These are phyloP conservation scores for Aspergillus bombycis DNA, from an alignment of 2,329 filamentous ascomycete genomes.

Conservation along the genomic window DNA sequence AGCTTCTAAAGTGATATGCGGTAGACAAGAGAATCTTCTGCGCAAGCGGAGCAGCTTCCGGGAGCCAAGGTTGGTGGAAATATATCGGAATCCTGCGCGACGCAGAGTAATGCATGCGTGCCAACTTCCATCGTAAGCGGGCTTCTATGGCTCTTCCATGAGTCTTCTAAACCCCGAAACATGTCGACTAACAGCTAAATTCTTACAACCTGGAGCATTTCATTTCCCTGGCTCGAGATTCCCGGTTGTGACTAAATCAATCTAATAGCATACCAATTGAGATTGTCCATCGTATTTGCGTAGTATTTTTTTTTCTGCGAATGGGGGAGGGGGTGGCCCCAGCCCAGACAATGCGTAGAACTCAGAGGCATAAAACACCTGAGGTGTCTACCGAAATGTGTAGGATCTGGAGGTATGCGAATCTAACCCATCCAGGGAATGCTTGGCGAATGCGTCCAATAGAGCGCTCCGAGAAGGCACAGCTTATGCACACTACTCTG, in stretches of 20 bases:
- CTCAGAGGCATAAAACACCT: not conserved
- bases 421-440: not conserved
- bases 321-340: too few relatives aligned
- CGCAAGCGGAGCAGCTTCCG: not conserved
- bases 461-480: not conserved
- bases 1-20: not conserved
- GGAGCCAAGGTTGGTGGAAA: not conserved
- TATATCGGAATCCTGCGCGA: not conserved
- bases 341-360: not conserved
- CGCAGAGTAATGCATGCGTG: not conserved
- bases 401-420: not conserved
- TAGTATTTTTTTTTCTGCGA: not conserved
- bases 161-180: not conserved
- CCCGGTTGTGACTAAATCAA: not conserved
- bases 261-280: not conserved
- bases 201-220: not conserved
- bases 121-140: constrained; percentile 1
- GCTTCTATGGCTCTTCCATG: constrained; percentile 3
- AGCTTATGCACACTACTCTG: not conserved
- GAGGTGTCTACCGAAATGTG: not conserved
- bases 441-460: not conserved
- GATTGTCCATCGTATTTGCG: not conserved
- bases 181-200: not conserved
- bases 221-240: not conserved
- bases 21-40: not conserved